A percentile compares a stretch with the other conserved stretches of the same genome.
Conservation (phyloP, 2,329 filamentous ascomycete genomes). For the Paecilomyces niveus region DNA sequence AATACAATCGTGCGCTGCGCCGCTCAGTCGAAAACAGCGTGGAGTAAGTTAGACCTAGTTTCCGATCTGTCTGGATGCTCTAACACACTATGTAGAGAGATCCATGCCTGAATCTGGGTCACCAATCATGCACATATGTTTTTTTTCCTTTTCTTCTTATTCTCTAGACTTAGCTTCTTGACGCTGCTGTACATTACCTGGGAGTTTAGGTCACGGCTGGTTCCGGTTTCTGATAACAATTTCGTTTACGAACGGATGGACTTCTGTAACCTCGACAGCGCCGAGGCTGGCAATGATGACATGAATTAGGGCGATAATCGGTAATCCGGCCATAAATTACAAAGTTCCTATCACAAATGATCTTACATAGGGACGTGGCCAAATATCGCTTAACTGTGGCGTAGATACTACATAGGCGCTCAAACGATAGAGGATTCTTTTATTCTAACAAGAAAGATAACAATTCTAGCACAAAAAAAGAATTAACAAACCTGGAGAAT, state of each 20-base stretch:
- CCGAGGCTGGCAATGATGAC: neutral
- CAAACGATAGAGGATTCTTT: too few relatives aligned
- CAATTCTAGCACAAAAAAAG: too few relatives aligned
- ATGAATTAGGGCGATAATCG: neutral
- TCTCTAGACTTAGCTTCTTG: neutral
- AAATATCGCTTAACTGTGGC: neutral
- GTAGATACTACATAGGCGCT: neutral
- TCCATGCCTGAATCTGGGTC: neutral
- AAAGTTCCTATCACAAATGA: neutral
- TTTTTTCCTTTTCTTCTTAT: neutral
- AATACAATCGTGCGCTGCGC: slow-evolving; percentile 74
- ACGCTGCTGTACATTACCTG: neutral
- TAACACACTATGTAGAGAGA: neutral
- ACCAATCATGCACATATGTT: neutral
- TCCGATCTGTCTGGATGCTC: neutral
- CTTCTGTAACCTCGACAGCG: neutral
- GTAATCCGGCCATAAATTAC: neutral
- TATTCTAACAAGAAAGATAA: too few relatives aligned
- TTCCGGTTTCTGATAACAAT: neutral
- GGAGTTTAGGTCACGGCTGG: neutral
- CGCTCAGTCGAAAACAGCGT: slow-evolving; percentile 56
- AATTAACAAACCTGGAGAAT: too few relatives aligned
- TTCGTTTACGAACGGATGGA: neutral
- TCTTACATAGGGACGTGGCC: neutral
- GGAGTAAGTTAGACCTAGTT: slow-evolving; percentile 18